Conservation (phyloP, 345 rosid species). For the Viola odorata region DNA sequence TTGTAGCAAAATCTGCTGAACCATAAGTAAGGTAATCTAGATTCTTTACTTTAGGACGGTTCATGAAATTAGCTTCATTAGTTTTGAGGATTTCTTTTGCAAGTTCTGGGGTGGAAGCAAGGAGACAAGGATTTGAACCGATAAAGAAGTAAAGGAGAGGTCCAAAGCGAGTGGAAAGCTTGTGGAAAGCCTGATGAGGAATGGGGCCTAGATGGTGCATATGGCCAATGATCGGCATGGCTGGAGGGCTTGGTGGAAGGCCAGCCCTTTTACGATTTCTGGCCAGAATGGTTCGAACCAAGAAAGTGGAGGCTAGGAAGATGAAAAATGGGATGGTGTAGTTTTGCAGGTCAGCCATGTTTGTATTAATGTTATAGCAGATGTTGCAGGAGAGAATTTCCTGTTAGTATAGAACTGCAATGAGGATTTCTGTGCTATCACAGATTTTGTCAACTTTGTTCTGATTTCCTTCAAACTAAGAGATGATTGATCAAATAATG, state of each 20-base stretch:
- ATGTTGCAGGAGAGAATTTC: not conserved
- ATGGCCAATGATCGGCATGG: constrained; percentile 65
- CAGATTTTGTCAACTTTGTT: too few relatives aligned
- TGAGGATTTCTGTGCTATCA: too few relatives aligned
- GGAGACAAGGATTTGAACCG: constrained; percentile 60
- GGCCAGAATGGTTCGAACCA: constrained; percentile 17
- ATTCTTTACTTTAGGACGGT: constrained; percentile 44
- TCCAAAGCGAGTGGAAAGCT: constrained; percentile 49
- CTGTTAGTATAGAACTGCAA: not conserved
- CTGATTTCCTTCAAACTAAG: too few relatives aligned
- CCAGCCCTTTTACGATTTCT: constrained; percentile 3
- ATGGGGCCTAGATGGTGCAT: constrained; percentile 59
- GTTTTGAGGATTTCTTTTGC: constrained; percentile 59
- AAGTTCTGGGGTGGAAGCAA: constrained; percentile 48
- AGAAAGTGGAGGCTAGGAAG: constrained; percentile 20
- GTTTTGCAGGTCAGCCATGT: constrained; percentile 26
- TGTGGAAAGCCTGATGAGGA: constrained; percentile 61
- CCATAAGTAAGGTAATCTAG: constrained; percentile 75
- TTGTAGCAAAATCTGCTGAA: constrained; percentile 62
- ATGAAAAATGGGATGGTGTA: constrained; percentile 17
- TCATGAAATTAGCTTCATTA: constrained; percentile 49
- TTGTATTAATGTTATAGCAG: not conserved
- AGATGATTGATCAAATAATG: too few relatives aligned
- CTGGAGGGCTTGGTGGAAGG: constrained; percentile 58
- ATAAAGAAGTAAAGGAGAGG: constrained; percentile 59